Evolutionary conservation across 257 asterid species (phyloP), one percentile per base, ranked within the genome.

Genomic region (Voacanga thouarsii): DNA sequence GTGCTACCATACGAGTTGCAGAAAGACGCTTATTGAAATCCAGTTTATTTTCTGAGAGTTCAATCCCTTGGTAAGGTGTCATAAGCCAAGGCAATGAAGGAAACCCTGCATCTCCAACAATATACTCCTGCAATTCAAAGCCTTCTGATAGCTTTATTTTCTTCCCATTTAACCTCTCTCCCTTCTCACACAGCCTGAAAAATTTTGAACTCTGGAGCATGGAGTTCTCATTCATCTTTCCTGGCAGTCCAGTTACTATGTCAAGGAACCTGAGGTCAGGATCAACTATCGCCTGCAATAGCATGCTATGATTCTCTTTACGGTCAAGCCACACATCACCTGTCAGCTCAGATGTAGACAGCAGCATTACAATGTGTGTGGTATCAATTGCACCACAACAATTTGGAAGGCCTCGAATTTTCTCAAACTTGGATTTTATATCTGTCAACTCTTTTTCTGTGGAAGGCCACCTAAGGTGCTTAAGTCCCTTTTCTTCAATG

Each of bases 341-440:
- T 53, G 87, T 87, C 10, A 76, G 87, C 57, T 94, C 94, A 3
- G 97, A 92, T 3, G 94, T 82, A 2, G 99, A 87, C 24, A 94
- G 72, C 63, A 83, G 82, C 92, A 94, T 86, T 1, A 90, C 84
- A 41, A 95, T 86, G 39, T 89, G 99, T 10, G 96, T 91, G 43
- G 92, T 82, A 69, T 90, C 96, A 7, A 92, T 88, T 6, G 93
- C 94, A 6, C 99, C 99, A 55, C 96, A 92, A 70, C 99, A 95
- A 79, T 95, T 92, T 1, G 96, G 98, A 21, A 95, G 88, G 78
- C 99, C 98, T 11, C 78, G 82, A n/a, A 86, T 82, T 65, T 83
- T 84, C 79, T 90, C 96, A 12, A 94, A 94, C 83, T 88, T 85
- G 49, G 75, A 56, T 66, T 90, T 91, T 51, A 92, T 83, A 33